Evolutionary conservation across 768 basidiomycete species (phyloP).

Genomic region (Tricholoma matsutake): DNA sequence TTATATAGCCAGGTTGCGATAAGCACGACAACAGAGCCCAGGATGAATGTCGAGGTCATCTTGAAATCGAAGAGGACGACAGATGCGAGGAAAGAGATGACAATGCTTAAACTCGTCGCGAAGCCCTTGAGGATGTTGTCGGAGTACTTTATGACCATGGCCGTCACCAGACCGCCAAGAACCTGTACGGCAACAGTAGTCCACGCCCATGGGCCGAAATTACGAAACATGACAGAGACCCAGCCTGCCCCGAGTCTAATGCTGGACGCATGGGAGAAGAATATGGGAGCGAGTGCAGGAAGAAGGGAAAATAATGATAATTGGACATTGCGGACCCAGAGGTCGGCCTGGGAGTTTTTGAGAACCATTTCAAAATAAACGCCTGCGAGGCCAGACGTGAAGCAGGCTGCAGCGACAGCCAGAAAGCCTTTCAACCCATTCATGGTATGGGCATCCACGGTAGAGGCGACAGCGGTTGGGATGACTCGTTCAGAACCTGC

Average conservation of each 20-base stretch:
- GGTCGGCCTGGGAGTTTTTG: conserved; percentile 83
- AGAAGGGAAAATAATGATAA: conserved; percentile 91
- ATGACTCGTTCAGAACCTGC: conserved; percentile 32
- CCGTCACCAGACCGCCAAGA: conserved; percentile 89
- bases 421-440: conserved; percentile 81
- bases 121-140: conserved; percentile 96
- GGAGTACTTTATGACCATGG: conserved; percentile 95
- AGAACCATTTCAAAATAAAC: conserved; percentile 99
- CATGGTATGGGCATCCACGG: conserved; percentile 55
- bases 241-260: conserved; percentile 32
- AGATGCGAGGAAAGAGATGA: conserved; percentile 91
- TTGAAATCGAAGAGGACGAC: conserved; percentile 88
- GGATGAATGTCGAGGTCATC: conserved; percentile 81
- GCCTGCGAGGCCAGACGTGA: conserved; percentile 93
- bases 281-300: conserved; percentile 78
- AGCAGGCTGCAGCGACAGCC: conserved; percentile 87
- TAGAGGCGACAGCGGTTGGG: conserved; percentile 17
- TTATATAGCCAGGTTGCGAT: conserved; percentile 93
- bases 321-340: conserved; percentile 97
- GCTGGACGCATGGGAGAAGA: conserved; percentile 44
- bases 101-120: conserved; percentile 90
- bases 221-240: conserved; percentile 60
- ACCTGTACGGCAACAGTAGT: conserved; percentile 89
- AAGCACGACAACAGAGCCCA: conserved; percentile 82
- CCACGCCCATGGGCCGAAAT: conserved; percentile 95